Base-by-base conservation (phyloP, 345 rosid species). In the Erodium maritimum region DNA sequence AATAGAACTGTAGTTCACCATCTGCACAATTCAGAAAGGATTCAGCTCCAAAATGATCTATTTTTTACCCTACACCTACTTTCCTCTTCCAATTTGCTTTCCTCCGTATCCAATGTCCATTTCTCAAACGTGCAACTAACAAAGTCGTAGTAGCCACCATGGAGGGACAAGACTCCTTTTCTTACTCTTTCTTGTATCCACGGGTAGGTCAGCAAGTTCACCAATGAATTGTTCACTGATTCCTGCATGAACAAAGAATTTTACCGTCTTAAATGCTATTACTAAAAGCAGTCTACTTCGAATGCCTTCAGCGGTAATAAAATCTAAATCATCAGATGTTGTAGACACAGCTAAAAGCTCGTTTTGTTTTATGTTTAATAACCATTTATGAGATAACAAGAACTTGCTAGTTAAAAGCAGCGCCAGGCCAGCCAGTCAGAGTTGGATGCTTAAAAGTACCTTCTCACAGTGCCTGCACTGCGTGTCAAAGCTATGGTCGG, bases 391-490 rank as follows among this genome's bases (percentile, higher is more conserved):
- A 46, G 42, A 23, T 19, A 14, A n/a, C 20, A 67, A 46, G 37
- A 3, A 52, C 34, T 7, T 18, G 50, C 65, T 52, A 50, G 7
- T 46, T 24, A 50, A 4, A 5, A 12, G 14, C 46, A 6, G 53
- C 17, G 21, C 20, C 22, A 19, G 50, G n/a, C n/a, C 19, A 16
- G 24, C 37, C 51, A 48, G n/a, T 29, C 48, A n/a, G n/a, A n/a
- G n/a, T n/a, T n/a, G n/a, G n/a, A n/a, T n/a, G n/a, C n/a, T n/a
- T 7, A 17, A 20, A 13, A 61, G 67, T 34, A 90, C 97, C 99
- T 94, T 94, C 78, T 94, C 99, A 71, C 97, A 94, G 65, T 89
- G 95, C 50, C 67, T 75, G 68, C 99, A 94, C 63, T 94, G 91
- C 65, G 69, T 80, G 34, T 94, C 99, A 64, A 94, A 90, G 70